Base-by-base conservation (phyloP, 1,284 basidiomycete genomes). In the Cryptococcus neoformans region DNA sequence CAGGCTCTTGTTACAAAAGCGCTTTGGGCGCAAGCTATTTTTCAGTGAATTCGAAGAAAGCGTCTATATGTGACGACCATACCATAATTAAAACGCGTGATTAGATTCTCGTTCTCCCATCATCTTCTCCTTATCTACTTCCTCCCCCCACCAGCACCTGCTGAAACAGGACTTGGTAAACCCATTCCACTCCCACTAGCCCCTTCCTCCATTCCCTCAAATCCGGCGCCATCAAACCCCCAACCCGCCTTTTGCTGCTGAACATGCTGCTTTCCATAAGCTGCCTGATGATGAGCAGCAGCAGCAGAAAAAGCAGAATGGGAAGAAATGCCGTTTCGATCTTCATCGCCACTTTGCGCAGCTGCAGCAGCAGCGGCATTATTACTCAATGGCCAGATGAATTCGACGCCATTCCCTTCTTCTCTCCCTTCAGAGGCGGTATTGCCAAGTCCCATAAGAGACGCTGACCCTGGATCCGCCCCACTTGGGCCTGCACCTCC, bases 161-260 rank as follows among this genome's bases (percentile, higher is more conserved):
- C 51, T 28, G 59, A 60, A 4, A 60, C 49, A 12, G 59, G 59
- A 52, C 53, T 55, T 16, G 59, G 59, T 39, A 59, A 50, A 21
- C 50, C 50, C 44, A 59, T 38, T 35, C 48, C 51, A 6, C 57
- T 47, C 28, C 28, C 28, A 21, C 55, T 48, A 4, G 42, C 8
- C 16, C 48, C 49, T 12, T 53, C 56, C 12, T 45, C 44, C 34
- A 38, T 28, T n/a, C 17, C 44, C 9, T 46, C 52, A 34, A 49
- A n/a, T 3, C 28, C 28, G 28, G 28, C 28, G 4, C 49, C 49
- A 7, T 51, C 49, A 4, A 51, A 14, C 17, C 8, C 49, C 49
- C 49, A 51, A 21, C n/a, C 4, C 14, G 11, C 11, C 21, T n/a
- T 44, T 9, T n/a, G 42, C 8, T 44, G 42, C 14, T 44, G 28